Evolutionary conservation across 768 basidiomycete species (phyloP).

Genomic region (Amanita inopinata): DNA sequence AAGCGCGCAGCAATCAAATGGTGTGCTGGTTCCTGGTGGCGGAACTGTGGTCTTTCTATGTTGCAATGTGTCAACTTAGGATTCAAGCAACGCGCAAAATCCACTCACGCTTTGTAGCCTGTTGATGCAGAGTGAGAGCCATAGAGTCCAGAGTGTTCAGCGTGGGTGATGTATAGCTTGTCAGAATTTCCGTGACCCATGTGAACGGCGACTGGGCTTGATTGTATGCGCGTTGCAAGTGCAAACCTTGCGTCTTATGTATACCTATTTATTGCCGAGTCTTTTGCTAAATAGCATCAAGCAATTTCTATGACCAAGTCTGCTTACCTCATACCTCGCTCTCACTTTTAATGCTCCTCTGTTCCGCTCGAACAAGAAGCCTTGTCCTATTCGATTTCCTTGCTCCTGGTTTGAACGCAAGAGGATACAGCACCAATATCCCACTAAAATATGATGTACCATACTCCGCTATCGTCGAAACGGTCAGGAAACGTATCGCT

Average conservation of each 20-base stretch:
- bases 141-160: slow-evolving; percentile 73
- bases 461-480: slow-evolving; percentile 9
- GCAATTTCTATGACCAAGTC: not conserved
- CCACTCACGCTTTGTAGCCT: slow-evolving; percentile 57
- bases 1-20: slow-evolving; percentile 87
- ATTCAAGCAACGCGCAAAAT: slow-evolving; percentile 4
- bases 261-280: not conserved
- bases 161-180: slow-evolving; percentile 85
- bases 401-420: slow-evolving; percentile 22
- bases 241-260: too few relatives aligned
- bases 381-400: slow-evolving; percentile 33
- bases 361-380: slow-evolving; percentile 16
- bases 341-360: slow-evolving; percentile 6
- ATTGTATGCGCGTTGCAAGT: too few relatives aligned
- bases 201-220: too few relatives aligned
- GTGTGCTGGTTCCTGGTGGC: slow-evolving; percentile 55
- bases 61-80: slow-evolving; percentile 10
- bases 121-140: slow-evolving; percentile 76
- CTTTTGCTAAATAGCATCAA: not conserved
- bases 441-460: slow-evolving; percentile 8
- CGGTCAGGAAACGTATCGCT: slow-evolving; percentile 11
- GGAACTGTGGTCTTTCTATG: slow-evolving; percentile 59
- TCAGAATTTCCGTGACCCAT: slow-evolving; percentile 86
- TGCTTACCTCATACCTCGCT: not conserved
- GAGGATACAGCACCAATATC: slow-evolving; percentile 3